Percentiles rank a stretch among this genome's conserved stretches.
Evolutionary conservation across 1,284 basidiomycete species (phyloP).

Genomic region (Ceratobasidium sp.): DNA sequence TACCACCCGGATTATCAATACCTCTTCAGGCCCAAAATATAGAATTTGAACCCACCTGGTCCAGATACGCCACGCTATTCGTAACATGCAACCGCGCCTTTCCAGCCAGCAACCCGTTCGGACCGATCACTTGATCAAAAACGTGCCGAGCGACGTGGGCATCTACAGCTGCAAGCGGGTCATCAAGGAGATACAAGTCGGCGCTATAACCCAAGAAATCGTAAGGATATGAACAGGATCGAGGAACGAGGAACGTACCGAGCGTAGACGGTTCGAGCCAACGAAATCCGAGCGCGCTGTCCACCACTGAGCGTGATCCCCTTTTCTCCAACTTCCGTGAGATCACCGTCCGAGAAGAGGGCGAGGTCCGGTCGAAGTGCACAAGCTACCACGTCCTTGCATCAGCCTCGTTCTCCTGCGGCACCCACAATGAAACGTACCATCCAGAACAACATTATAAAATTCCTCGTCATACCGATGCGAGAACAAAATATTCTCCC

Average conservation of each 20-base stretch:
- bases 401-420: neutral
- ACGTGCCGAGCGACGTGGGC: constrained; percentile 75
- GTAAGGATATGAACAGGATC: constrained; percentile 41
- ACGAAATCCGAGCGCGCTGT: constrained; percentile 65
- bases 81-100: constrained; percentile 91
- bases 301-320: constrained; percentile 60
- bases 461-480: constrained; percentile 83
- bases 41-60: constrained; percentile 10
- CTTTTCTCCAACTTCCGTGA: constrained; percentile 77
- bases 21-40: neutral
- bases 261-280: constrained; percentile 61
- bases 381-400: constrained; percentile 65
- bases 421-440: constrained; percentile 53
- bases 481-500: constrained; percentile 90
- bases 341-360: constrained; percentile 72
- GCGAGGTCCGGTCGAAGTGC: constrained; percentile 82
- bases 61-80: constrained; percentile 84
- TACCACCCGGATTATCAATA: constrained; percentile 54
- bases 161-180: constrained; percentile 67
- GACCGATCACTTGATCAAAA: constrained; percentile 87
- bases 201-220: constrained; percentile 58
- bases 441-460: constrained; percentile 76
- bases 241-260: constrained; percentile 10
- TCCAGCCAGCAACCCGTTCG: constrained; percentile 79
- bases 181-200: constrained; percentile 62